A percentile compares a stretch with the other conserved stretches of the same genome.
phyloP scores from a whole-genome alignment of 2,329 filamentous ascomycete genomes.

The Beauveria sp. region DNA sequence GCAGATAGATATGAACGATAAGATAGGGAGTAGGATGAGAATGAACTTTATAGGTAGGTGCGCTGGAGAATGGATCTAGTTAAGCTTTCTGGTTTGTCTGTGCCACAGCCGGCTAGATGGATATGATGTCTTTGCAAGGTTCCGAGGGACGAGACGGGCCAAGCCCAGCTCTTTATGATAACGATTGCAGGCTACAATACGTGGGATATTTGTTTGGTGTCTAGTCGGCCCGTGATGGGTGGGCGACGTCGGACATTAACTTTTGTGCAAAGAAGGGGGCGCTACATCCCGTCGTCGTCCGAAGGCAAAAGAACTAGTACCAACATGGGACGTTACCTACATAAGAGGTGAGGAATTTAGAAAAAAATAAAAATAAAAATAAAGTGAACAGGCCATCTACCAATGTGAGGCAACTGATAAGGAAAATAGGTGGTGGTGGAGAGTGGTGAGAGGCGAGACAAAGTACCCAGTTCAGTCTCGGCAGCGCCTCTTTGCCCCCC shows the following conservation, averaged over 20 bases:
- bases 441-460: background rate
- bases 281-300: slow-evolving; percentile 6
- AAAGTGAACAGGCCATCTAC: background rate
- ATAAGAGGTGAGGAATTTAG: background rate
- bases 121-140: background rate
- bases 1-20: background rate
- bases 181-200: background rate
- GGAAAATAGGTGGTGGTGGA: slow-evolving; percentile 2
- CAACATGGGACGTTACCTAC: slow-evolving; percentile 1
- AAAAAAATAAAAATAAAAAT: background rate
- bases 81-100: background rate
- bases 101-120: background rate
- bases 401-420: slow-evolving; percentile 6
- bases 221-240: slow-evolving; percentile 8
- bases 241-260: slow-evolving; percentile 5
- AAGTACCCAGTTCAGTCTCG: background rate
- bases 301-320: background rate
- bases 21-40: slow-evolving; percentile 1
- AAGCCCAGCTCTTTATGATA: slow-evolving; percentile 5
- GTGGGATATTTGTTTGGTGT: background rate
- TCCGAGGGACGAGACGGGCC: background rate
- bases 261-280: background rate
- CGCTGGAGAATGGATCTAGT: background rate
- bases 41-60: slow-evolving; percentile 1
- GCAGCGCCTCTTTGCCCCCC: background rate